These are phyloP conservation scores for Hericium erinaceus DNA, from an alignment of 768 basidiomycete genomes.

Conservation along the genomic window DNA sequence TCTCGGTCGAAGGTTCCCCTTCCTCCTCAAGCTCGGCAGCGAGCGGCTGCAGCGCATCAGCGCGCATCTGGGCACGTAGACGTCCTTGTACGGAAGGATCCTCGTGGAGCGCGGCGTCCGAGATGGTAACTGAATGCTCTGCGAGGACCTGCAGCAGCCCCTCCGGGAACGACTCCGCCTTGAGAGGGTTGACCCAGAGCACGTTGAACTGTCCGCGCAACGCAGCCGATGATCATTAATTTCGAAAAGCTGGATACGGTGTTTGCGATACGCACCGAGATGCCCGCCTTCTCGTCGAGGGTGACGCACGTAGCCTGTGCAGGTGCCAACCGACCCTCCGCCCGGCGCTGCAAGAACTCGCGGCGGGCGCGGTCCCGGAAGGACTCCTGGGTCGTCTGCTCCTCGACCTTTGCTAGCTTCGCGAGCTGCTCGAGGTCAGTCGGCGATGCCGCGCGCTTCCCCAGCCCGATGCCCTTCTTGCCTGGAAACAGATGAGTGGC, in stretches of 20 bases:
- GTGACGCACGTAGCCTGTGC: conserved; percentile 68
- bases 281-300: conserved; percentile 67
- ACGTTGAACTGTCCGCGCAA: conserved; percentile 60
- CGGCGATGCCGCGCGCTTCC: conserved; percentile 64
- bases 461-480: conserved; percentile 63
- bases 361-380: conserved; percentile 65
- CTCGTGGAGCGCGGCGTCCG: conserved; percentile 16
- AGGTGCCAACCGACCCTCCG: conserved; percentile 58
- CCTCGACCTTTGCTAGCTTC: conserved; percentile 62
- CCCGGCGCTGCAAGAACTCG: conserved; percentile 70
- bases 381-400: conserved; percentile 41
- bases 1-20: conserved; percentile 22
- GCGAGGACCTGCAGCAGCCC: conserved; percentile 55
- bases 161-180: conserved; percentile 55
- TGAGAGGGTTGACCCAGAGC: conserved; percentile 65
- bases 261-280: conserved; percentile 37
- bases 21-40: conserved; percentile 27
- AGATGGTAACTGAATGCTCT: conserved; percentile 18
- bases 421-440: conserved; percentile 51
- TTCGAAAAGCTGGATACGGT: neutral
- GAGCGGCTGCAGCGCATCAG: conserved; percentile 55
- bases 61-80: conserved; percentile 67
- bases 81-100: conserved; percentile 31
- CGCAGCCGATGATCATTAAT: neutral
- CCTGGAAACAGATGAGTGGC: conserved; percentile 33